Percentiles rank a stretch among this genome's conserved stretches.
Conservation (phyloP, 768 basidiomycete genomes). For the Auriscalpium orientale region DNA sequence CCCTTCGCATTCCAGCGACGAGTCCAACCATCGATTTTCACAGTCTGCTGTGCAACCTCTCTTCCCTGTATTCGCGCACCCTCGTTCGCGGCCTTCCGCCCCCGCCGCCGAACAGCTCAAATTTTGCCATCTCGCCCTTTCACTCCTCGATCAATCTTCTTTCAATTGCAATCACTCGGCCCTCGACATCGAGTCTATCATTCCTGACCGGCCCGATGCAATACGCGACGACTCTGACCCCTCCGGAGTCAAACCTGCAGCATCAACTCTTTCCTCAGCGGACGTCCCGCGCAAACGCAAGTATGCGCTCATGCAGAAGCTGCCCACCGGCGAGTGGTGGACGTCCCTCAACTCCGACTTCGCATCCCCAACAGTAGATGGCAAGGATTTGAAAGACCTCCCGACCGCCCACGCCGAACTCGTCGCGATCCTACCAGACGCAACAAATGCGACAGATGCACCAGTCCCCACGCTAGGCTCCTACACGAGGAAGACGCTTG, state of each 20-base stretch:
- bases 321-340: slow-evolving; percentile 76
- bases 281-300: slow-evolving; percentile 29
- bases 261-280: slow-evolving; percentile 22
- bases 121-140: slow-evolving; percentile 68
- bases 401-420: slow-evolving; percentile 67
- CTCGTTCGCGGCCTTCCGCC: slow-evolving; percentile 53
- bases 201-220: slow-evolving; percentile 21
- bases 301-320: slow-evolving; percentile 74
- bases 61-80: slow-evolving; percentile 58
- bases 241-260: slow-evolving; percentile 20
- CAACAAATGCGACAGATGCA: slow-evolving; percentile 27
- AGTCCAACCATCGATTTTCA: slow-evolving; percentile 5
- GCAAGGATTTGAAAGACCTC: slow-evolving; percentile 39
- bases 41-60: slow-evolving; percentile 63
- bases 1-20: neutral
- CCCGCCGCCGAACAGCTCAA: slow-evolving; percentile 62
- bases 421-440: slow-evolving; percentile 62
- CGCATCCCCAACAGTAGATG: slow-evolving; percentile 27
- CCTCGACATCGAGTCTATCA: slow-evolving; percentile 38
- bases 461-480: slow-evolving; percentile 45
- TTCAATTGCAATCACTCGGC: slow-evolving; percentile 36
- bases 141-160: slow-evolving; percentile 67
- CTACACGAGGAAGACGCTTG: slow-evolving; percentile 39
- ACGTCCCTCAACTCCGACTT: slow-evolving; percentile 53
- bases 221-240: slow-evolving; percentile 9